Conservation (phyloP, 2,329 filamentous ascomycete genomes). For the Aspergillus ibericus region DNA sequence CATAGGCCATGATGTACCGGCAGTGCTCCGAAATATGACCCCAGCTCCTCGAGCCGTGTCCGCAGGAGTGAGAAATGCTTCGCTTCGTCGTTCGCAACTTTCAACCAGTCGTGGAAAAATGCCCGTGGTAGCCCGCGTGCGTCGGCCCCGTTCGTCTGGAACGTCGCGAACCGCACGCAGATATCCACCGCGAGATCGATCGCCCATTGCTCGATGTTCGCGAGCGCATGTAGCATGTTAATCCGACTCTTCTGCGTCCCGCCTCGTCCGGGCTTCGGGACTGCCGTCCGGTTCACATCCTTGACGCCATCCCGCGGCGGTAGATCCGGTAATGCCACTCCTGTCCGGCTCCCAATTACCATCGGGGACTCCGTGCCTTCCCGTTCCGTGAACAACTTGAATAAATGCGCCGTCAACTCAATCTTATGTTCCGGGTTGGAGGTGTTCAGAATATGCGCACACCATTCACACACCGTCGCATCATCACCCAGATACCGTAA, state of each 20-base stretch:
- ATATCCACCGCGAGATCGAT: conserved; percentile 52
- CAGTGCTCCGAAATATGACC: conserved; percentile 46
- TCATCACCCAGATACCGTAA: conserved; percentile 40
- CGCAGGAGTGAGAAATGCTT: conserved; percentile 52
- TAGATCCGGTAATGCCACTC: conserved; percentile 38
- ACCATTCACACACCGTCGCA: conserved; percentile 51
- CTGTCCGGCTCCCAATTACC: conserved; percentile 41
- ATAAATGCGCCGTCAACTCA: conserved; percentile 48
- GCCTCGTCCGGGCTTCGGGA: conserved; percentile 45
- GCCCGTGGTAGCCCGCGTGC: conserved; percentile 40
- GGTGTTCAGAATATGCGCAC: conserved; percentile 48
- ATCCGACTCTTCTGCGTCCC: conserved; percentile 48
- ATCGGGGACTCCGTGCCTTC: conserved; percentile 44
- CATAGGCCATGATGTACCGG: conserved; percentile 50
- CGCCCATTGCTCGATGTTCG: conserved; percentile 52
- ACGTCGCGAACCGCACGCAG: conserved; percentile 48
- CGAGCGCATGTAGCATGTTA: conserved; percentile 50
- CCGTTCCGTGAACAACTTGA: conserved; percentile 41
- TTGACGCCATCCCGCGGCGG: conserved; percentile 45
- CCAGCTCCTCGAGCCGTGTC: conserved; percentile 47
- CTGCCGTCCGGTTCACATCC: conserved; percentile 41
- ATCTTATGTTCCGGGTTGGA: conserved; percentile 50
- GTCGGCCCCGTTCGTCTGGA: conserved; percentile 36
- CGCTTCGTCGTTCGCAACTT: conserved; percentile 50
- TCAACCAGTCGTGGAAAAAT: conserved; percentile 52